These are phyloP conservation scores for Myotisia sp. DNA, from an alignment of 2,329 filamentous ascomycete genomes.

Conservation along the genomic window DNA sequence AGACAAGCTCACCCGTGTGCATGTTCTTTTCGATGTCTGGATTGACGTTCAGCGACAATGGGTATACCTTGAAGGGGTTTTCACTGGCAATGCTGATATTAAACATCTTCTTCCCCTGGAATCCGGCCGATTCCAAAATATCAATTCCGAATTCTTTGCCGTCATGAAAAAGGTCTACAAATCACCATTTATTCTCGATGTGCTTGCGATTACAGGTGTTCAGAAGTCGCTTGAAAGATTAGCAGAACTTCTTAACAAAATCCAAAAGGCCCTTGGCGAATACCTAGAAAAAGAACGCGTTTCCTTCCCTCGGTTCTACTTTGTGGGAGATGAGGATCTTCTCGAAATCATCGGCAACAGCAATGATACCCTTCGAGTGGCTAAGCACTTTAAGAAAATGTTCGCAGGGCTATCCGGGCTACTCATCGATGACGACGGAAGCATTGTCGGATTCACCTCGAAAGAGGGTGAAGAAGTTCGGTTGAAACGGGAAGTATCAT, in stretches of 20 bases:
- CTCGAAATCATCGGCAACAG: conserved; percentile 99
- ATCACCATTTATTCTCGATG: conserved; percentile 86
- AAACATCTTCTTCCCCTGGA: conserved; percentile 95
- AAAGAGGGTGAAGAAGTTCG: conserved; percentile 85
- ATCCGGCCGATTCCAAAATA: conserved; percentile 93
- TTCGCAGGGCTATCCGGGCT: conserved; percentile 90
- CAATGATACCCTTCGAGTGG: conserved; percentile 88
- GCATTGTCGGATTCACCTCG: conserved; percentile 84
- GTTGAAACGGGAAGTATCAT: conserved; percentile 79
- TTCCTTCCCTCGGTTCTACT: conserved; percentile 97
- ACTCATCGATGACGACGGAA: conserved; percentile 75
- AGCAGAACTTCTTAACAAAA: conserved; percentile 95
- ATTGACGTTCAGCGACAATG: conserved; percentile 99
- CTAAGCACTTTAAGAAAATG: conserved; percentile 99
- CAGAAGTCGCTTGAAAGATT: conserved; percentile 92
- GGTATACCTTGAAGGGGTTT: conserved; percentile 98
- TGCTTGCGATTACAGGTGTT: conserved; percentile 86
- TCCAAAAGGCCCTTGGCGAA: conserved; percentile 95
- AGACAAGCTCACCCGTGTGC: conserved; percentile 91
- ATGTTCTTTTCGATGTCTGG: conserved; percentile 98
- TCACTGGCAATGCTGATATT: conserved; percentile 96
- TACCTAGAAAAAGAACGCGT: conserved; percentile 96
- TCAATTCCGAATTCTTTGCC: conserved; percentile 97
- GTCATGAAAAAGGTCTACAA: conserved; percentile 99
- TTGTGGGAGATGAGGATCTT: conserved; percentile 95